A percentile compares a stretch with the other conserved stretches of the same genome.
Conservation (phyloP, 2,329 filamentous ascomycete species). For the Fusarium sp. region DNA sequence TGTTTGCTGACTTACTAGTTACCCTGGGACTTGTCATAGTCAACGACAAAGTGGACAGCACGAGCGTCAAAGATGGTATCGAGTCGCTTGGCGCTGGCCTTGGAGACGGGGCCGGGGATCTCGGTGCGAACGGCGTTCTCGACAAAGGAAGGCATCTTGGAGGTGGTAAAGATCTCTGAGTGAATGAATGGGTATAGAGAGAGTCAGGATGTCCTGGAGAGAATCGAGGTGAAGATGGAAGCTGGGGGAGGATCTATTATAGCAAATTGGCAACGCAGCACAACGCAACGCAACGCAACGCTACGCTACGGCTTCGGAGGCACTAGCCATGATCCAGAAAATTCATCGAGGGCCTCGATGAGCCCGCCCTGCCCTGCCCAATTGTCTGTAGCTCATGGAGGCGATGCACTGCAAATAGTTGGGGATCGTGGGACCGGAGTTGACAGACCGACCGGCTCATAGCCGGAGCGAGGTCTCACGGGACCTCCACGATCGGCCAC, state of each 20-base stretch:
- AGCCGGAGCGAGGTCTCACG: slow-evolving; percentile 41
- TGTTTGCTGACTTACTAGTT: slow-evolving; percentile 53
- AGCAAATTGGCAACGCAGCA: slow-evolving; percentile 27
- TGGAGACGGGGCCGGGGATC: slow-evolving; percentile 53
- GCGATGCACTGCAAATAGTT: slow-evolving; percentile 3
- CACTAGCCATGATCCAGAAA: slow-evolving; percentile 21
- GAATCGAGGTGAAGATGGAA: slow-evolving; percentile 24
- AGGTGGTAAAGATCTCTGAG: slow-evolving; percentile 19
- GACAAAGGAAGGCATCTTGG: slow-evolving; percentile 48
- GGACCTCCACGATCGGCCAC: slow-evolving; percentile 33
- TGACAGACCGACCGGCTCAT: slow-evolving; percentile 40
- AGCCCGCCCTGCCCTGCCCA: too few species aligned
- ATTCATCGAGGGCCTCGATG: slow-evolving; percentile 31
- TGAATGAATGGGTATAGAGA: slow-evolving; percentile 12
- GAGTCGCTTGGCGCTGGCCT: slow-evolving; percentile 53
- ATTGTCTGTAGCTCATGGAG: slow-evolving; percentile 37
- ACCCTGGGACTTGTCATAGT: slow-evolving; percentile 61
- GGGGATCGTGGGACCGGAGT: slow-evolving; percentile 42
- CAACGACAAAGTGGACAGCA: slow-evolving; percentile 61
- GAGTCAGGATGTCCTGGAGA: slow-evolving; percentile 32
- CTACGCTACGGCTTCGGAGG: slow-evolving; percentile 20
- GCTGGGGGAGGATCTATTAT: slow-evolving; percentile 43
- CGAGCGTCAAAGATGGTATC: slow-evolving; percentile 61
- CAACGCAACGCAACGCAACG: not conserved
- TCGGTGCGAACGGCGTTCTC: slow-evolving; percentile 50